Evolutionary conservation across 768 basidiomycete species (phyloP), one percentile per base, ranked within the genome.

Genomic region (Clathrus columnatus): DNA sequence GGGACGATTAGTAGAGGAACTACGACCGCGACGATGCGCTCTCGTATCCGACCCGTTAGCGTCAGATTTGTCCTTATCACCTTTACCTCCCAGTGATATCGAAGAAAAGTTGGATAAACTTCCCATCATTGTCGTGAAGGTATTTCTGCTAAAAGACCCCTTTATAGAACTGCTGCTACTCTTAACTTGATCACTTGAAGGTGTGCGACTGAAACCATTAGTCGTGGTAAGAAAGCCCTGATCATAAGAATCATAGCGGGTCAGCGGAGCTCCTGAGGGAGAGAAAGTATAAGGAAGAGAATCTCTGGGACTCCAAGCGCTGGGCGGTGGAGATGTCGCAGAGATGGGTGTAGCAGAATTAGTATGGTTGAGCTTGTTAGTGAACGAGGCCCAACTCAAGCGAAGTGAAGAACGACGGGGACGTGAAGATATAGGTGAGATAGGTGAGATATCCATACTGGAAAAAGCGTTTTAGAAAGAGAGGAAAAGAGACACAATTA

Each of bases 111-210:
- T 75, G 30, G 84, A 82, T 28, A 86, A 73, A 1, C 82, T 81
- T 32, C 81, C 82, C 70, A 88, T 84, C 82, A 88, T 83, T 28
- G 73, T 75, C 59, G 78, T 81, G 56, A 90, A 73, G 0, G 85
- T 78, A 69, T 75, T 78, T 61, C 79, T 82, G 53, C 79, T 73
- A 63, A 86, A 85, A 0, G 82, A 78, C 32, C 76, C 76, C 23
- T 41, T 41, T 17, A 48, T 42, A 5, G 54, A 52, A 10, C 70
- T 65, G 14, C 63, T 60, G 60, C 68, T 73, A 63, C 64, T 56
- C 7, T 66, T 57, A 8, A 67, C 59, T 21, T 78, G 72, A 64
- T 5, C 74, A 64, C 50, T 72, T 69, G 48, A 67, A 55, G 10
- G 60, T 50, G 60, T 70, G 57, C 73, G 79, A 50, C 81, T 78